These are phyloP conservation scores for Aeminium ludgeri DNA, from an alignment of 495 filamentous ascomycete species.

Conservation along the genomic window DNA sequence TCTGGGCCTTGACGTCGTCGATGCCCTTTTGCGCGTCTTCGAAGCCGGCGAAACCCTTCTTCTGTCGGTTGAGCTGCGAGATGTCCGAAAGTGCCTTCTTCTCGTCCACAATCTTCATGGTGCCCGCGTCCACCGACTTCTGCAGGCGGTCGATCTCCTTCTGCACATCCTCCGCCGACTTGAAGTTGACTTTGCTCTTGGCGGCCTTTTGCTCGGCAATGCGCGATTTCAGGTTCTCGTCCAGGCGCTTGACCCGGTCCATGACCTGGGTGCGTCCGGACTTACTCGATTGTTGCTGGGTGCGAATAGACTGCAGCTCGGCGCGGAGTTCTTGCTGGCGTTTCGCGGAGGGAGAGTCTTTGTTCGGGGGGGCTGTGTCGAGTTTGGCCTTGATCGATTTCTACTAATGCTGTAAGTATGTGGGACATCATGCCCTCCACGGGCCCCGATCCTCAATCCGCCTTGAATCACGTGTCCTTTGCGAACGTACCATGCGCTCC, in stretches of 20 bases:
- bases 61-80: conserved; percentile 64
- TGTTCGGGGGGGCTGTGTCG: conserved; percentile 61
- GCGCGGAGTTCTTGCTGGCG: conserved; percentile 65
- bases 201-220: conserved; percentile 74
- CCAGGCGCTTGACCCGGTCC: conserved; percentile 73
- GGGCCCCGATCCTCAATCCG: background rate
- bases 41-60: conserved; percentile 74
- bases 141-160: conserved; percentile 62
- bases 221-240: conserved; percentile 62
- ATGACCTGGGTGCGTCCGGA: conserved; percentile 51
- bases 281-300: conserved; percentile 74
- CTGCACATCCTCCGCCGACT: conserved; percentile 75
- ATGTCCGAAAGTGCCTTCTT: conserved; percentile 79
- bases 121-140: conserved; percentile 65
- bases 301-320: conserved; percentile 53
- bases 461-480: background rate
- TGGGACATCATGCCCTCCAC: background rate
- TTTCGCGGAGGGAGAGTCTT: conserved; percentile 54
- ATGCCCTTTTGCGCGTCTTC: conserved; percentile 71
- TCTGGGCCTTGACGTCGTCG: conserved; percentile 64
- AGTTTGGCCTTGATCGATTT: conserved; percentile 72
- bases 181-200: conserved; percentile 58
- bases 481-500: conserved; percentile 52
- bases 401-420: conserved; percentile 28
- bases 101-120: conserved; percentile 89